Conservation (phyloP, 495 filamentous ascomycete species). For the Penicillium flavigenum region DNA sequence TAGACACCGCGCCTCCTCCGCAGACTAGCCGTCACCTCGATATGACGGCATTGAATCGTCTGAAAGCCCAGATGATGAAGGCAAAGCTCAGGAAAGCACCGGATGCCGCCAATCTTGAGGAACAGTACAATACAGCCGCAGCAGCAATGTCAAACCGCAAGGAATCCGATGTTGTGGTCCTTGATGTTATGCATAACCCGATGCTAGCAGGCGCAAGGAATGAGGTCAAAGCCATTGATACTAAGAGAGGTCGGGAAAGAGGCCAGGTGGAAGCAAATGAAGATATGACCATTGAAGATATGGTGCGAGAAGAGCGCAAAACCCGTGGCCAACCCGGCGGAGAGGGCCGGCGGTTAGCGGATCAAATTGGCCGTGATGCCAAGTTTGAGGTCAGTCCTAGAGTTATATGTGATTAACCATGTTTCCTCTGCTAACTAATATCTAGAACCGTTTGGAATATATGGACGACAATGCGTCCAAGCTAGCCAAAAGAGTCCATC, state of each 20-base stretch:
- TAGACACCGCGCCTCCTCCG: conserved; percentile 43
- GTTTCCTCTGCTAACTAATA: conserved; percentile 28
- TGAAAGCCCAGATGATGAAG: conserved; percentile 92
- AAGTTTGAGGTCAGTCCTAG: conserved; percentile 69
- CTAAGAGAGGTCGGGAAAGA: conserved; percentile 74
- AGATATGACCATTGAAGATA: conserved; percentile 93
- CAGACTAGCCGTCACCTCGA: conserved; percentile 56
- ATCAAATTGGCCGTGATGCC: conserved; percentile 86
- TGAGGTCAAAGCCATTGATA: conserved; percentile 73
- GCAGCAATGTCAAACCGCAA: conserved; percentile 57
- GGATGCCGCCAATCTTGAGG: conserved; percentile 75
- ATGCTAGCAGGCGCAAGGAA: conserved; percentile 72
- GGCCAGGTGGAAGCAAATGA: conserved; percentile 85
- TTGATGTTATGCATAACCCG: conserved; percentile 84
- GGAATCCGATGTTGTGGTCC: conserved; percentile 67
- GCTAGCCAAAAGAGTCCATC: conserved; percentile 84
- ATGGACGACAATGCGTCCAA: conserved; percentile 95
- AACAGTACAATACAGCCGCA: conserved; percentile 75
- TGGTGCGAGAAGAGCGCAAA: conserved; percentile 88
- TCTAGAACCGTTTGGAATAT: conserved; percentile 84
- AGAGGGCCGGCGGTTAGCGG: conserved; percentile 78
- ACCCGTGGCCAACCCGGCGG: conserved; percentile 76
- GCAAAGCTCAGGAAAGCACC: conserved; percentile 77
- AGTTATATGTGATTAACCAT: too few species aligned
- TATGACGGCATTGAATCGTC: conserved; percentile 77